These are phyloP conservation scores for Penicillium brevicompactum DNA, from an alignment of 2,329 filamentous ascomycete species.

Conservation along the genomic window DNA sequence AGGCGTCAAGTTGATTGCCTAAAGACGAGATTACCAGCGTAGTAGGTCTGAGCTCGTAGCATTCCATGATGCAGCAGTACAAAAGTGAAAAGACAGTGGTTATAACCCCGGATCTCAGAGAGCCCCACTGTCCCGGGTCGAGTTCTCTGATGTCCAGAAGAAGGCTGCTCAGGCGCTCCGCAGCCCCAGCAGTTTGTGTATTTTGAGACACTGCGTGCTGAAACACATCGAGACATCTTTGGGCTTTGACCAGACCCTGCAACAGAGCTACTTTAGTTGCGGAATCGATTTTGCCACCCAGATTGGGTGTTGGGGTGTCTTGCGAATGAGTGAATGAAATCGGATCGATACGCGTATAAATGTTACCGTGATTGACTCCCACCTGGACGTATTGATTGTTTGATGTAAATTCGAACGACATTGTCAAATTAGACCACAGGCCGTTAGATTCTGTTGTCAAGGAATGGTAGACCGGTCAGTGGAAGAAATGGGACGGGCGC, in stretches of 20 bases:
- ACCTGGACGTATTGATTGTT: too few species aligned
- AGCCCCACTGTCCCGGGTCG: neutral
- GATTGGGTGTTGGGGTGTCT: neutral
- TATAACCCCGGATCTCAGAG: neutral
- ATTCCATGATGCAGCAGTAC: neutral
- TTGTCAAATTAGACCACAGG: too few species aligned
- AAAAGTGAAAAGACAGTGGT: neutral
- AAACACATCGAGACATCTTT: neutral
- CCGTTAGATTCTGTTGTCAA: too few species aligned
- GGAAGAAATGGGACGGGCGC: neutral
- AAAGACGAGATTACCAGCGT: neutral
- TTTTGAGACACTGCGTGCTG: neutral
- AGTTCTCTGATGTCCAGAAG: too few species aligned
- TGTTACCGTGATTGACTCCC: neutral
- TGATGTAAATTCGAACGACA: too few species aligned
- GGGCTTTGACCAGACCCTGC: neutral
- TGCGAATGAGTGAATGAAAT: neutral
- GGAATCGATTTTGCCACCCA: neutral
- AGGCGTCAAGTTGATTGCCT: neutral
- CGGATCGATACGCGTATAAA: neutral
- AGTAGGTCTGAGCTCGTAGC: neutral
- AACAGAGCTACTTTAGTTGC: neutral
- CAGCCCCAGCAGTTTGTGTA: too few species aligned
- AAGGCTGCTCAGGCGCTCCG: too few species aligned
- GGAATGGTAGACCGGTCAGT: neutral